Conservation (phyloP, 371 early-diverging fungal genomes). For the Amoeboradix gromovi region DNA sequence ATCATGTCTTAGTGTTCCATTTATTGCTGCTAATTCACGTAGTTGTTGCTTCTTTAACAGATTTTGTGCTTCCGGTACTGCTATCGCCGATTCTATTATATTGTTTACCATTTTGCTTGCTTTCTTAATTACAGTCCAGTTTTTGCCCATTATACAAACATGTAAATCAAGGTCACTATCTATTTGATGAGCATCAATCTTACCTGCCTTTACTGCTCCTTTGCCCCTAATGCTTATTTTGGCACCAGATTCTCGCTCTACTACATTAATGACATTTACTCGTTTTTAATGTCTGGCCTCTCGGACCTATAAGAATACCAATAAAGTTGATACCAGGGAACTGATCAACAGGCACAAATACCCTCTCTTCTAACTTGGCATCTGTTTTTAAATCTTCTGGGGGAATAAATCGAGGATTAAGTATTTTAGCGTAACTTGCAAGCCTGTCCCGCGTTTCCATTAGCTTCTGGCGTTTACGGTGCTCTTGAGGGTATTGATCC, state of each 20-base stretch:
- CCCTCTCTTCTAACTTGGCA: conserved; percentile 20
- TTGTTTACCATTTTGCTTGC: conserved; percentile 59
- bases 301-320: conserved; percentile 80
- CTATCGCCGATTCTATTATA: conserved; percentile 62
- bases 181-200: conserved; percentile 13
- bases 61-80: conserved; percentile 73
- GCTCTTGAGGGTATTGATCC: not conserved
- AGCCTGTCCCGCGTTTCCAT: not conserved
- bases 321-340: conserved; percentile 90
- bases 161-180: conserved; percentile 72
- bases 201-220: conserved; percentile 90
- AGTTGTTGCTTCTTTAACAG: conserved; percentile 71
- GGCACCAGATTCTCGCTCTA: conserved; percentile 65
- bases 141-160: conserved; percentile 59
- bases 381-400: conserved; percentile 66
- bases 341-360: conserved; percentile 70
- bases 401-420: conserved; percentile 44
- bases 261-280: too few species aligned
- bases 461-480: not conserved
- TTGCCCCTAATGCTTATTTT: conserved; percentile 86
- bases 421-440: not conserved
- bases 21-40: conserved; percentile 69
- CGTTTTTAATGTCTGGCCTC: conserved; percentile 74
- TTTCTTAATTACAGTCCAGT: conserved; percentile 51
- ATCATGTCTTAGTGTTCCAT: conserved; percentile 80